Evolutionary conservation across 768 basidiomycete genomes (phyloP).

Genomic region (Suillus placidus): DNA sequence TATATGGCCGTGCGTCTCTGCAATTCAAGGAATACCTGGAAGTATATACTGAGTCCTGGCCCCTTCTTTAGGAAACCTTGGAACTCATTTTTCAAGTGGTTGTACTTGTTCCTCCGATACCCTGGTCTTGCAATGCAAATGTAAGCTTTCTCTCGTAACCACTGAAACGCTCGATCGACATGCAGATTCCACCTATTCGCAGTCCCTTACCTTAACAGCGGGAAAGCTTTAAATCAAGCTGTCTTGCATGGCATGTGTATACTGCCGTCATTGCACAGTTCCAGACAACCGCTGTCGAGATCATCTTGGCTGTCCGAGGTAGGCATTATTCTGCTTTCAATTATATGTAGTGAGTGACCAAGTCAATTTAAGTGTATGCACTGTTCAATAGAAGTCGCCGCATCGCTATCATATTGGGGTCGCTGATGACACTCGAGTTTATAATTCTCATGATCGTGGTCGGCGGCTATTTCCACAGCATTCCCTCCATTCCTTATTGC

Average conservation of each 20-base stretch:
- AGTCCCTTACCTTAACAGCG: slow-evolving; percentile 14
- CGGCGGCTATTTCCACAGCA: slow-evolving; percentile 30
- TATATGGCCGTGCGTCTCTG: slow-evolving; percentile 33
- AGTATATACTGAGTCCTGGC: neutral
- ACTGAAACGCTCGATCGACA: neutral
- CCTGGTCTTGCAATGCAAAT: slow-evolving; percentile 4
- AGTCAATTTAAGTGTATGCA: slow-evolving; percentile 19
- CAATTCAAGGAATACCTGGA: neutral
- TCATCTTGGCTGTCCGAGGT: slow-evolving; percentile 30
- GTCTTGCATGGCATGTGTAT: slow-evolving; percentile 24
- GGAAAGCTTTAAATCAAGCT: slow-evolving; percentile 15
- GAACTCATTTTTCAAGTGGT: slow-evolving; percentile 21
- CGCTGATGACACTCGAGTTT: slow-evolving; percentile 1
- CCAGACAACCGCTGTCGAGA: slow-evolving; percentile 22
- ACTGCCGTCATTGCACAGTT: slow-evolving; percentile 18
- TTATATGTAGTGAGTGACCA: neutral
- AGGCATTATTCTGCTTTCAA: slow-evolving; percentile 3
- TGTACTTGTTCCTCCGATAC: slow-evolving; percentile 17
- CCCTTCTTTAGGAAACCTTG: slow-evolving; percentile 20
- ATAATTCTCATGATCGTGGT: slow-evolving; percentile 31
- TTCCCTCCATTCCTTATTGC: slow-evolving; percentile 1
- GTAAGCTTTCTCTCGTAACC: neutral
- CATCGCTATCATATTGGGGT: slow-evolving; percentile 23
- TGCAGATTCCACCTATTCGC: slow-evolving; percentile 12
- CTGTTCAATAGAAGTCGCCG: slow-evolving; percentile 39